Base-by-base conservation (phyloP, 257 asterid genomes). In the Jacaranda mimosifolia region DNA sequence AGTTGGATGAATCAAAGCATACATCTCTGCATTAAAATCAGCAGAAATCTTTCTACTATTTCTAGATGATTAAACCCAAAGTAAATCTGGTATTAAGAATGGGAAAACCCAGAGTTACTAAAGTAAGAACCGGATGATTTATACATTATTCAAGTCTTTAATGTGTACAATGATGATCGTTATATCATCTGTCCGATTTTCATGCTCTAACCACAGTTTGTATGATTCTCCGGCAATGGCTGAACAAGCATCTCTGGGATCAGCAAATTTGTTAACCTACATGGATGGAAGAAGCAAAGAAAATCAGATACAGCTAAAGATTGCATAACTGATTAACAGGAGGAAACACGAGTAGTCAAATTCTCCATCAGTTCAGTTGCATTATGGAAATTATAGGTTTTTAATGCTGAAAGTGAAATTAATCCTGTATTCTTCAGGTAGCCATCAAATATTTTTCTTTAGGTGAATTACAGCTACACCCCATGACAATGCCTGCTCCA, bases 111-210 rank as follows among this genome's bases (percentile, higher is more conserved):
- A 74, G 59, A 79, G 68, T 72, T 72, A 71, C 76, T 36, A 77
- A 80, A 67, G 81, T 69, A 79, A 68, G 85, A 83, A 62, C 84
- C 58, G 73, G 72, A 72, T 48, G 69, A 75, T 84, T 86, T 91
- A 87, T 85, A 87, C 95, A 89, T 82, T 78, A 74, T 87, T 73
- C 80, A 83, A 79, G 86, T 87, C 90, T 82, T 89, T 92, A 77
- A 91, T 78, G 83, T 88, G 97, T 88, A 91, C 96, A 84, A 90
- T 83, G 90, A 92, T 90, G 88, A 92, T 79, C 5, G 99, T 95
- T 70, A 95, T 95, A 83, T 95, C 99, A 71, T 95, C 99, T 0
- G 99, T 93, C 78, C 99, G 91, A 64, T 86, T 95, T 81, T 95
- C 99, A 58, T 90, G 83, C 88, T 93, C 93, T 79, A 95, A 82